Percentiles rank a stretch among this genome's conserved stretches.
Evolutionary conservation across 768 basidiomycete species (phyloP).

Genomic region (Auricularia heimuer): DNA sequence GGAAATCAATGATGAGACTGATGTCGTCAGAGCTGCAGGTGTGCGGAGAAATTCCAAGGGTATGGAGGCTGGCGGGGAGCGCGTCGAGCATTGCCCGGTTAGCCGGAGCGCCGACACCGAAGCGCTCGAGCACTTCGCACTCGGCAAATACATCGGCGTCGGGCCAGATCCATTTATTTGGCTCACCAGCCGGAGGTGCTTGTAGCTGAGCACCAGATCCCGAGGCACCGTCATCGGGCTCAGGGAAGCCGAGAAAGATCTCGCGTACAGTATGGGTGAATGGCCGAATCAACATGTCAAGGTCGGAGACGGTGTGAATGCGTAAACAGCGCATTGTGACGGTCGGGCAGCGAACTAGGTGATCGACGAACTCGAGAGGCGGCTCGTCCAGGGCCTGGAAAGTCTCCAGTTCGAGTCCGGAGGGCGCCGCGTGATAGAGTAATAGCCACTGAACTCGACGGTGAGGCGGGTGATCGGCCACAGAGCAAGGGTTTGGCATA

Average conservation of each 20-base stretch:
- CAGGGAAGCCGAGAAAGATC: background rate
- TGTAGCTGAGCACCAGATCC: background rate
- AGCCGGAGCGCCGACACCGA: background rate
- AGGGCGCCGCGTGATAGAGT: background rate
- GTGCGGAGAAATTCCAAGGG: background rate
- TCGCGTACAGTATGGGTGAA: background rate
- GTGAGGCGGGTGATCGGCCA: background rate
- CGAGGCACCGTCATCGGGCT: background rate
- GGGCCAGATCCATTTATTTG: background rate
- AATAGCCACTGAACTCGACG: background rate
- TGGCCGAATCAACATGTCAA: constrained; percentile 2
- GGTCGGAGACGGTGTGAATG: constrained; percentile 4
- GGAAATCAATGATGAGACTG: background rate
- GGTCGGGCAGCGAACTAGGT: background rate
- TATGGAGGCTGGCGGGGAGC: background rate
- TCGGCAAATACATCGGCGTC: background rate
- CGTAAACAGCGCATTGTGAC: background rate
- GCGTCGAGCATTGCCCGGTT: background rate
- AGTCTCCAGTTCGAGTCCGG: background rate
- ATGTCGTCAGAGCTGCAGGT: background rate
- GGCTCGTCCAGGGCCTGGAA: background rate
- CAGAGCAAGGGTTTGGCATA: background rate
- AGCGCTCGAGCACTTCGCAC: background rate
- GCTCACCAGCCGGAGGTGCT: background rate
- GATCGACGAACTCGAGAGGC: background rate